Evolutionary conservation across 208 protist genomes (phyloP), one percentile per base, ranked within the genome.

Genomic region (Trypanosoma boissoni): DNA sequence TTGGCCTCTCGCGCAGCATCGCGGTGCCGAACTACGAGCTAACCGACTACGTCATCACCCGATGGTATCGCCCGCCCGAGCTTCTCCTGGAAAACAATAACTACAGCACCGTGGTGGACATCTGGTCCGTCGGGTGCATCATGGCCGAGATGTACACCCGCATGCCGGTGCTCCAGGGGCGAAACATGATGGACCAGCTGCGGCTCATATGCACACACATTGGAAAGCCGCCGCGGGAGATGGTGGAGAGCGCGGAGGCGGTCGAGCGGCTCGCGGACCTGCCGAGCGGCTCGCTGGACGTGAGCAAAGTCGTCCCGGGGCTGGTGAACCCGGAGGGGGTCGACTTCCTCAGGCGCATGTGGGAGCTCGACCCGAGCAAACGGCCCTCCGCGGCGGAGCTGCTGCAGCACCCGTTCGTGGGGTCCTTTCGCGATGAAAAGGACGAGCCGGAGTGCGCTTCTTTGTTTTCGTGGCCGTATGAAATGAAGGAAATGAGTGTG

Each of bases 71-170:
- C 39, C 86, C 96, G 20, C 93, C 94, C 29, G 94, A 98, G 67
- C 72, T 98, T 58, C 77, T 97, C 24, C 77, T 97, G 16, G 91
- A 94, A 58, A 83, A 83, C 51, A 83, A 72, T 10, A 76, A 83
- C 64, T 98, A 98, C 73, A 90, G 77, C 20, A 80, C 77, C 1
- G 80, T 78, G 0, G 81, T 98, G 9, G 94, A 98, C 61, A 86
- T 98, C 18, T 98, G 94, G 91, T 91, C 82, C n/a, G 85, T 97
- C 8, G 94, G 94, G 27, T 97, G 91, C 72, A 97, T 98, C 61
- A 96, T 97, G 71, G 94, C 96, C 12, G 98, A 99, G 83, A 96
- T 99, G 82, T 88, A 95, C 75, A 89, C 89, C 29, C 90, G 86
- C 49, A 86, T 80, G 36, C 91, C 95, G 1, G 60, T 97, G 23